Evolutionary conservation across 257 asterid genomes (phyloP), one percentile per base, ranked within the genome.

Genomic region (Salvia splendens): DNA sequence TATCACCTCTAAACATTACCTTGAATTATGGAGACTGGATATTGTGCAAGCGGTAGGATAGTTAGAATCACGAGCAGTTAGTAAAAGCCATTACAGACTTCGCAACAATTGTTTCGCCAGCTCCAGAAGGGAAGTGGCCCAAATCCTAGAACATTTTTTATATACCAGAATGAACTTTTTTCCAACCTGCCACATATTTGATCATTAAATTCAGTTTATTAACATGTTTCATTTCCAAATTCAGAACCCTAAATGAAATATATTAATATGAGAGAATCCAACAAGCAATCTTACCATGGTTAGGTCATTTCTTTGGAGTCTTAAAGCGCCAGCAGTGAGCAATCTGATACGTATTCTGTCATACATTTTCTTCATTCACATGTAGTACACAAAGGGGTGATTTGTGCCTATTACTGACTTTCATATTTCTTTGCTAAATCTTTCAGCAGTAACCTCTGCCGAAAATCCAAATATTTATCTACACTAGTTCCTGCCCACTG

Each of bases 401-500:
- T n/a, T 56, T 62, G 67, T 70, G 28, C 64, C 53, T 68, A 43
- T 78, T 75, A 85, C 45, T 66, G 79, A 70, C 82, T 87, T 80
- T 79, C 93, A 50, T 89, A 89, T 77, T 92, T 92, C 74, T 81
- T 87, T 4, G 93, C 97, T 46, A 92, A 75, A 54, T 89, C 91
- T 79, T 87, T 92, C 56, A 92, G 87, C 75, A 86, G 87, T 61
- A 92, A 75, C 58, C 85, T 84, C 81, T 89, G 92, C 65, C 96
- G 91, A 81, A 92, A 92, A 65, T 85, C 96, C 16, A 92, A 80
- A 81, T 92, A 92, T 76, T 75, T 79, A 60, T 92, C 97, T 61
- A 92, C 50, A 77, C 91, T 92, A 49, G 98, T 92, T 70, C 93
- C 91, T 10, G 98, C 98, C 97, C 97, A 92, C 78, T 84, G 91